Base-by-base conservation (phyloP, 345 rosid species). In the Hibiscus mutabilis region DNA sequence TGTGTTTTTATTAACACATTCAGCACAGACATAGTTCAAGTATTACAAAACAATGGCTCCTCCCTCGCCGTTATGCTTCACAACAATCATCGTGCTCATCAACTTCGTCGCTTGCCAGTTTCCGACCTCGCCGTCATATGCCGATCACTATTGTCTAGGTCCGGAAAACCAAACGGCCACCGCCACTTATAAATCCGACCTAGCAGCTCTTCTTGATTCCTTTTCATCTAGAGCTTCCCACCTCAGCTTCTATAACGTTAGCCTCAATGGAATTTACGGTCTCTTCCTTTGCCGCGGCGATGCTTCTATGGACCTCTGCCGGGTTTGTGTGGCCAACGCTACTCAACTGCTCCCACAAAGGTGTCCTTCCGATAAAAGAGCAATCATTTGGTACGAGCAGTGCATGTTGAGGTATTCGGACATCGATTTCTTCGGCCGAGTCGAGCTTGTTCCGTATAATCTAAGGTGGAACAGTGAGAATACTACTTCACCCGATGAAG, bases 251-350 rank as follows among this genome's bases (percentile, higher is more conserved):
- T 35, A 49, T 49, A 49, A 49, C 5, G 72, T 27, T 62, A 62
- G 67, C 67, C 33, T 35, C 5, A 9, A 10, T 35, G 67, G 67
- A 35, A 18, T 62, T 68, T 53, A 76, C 21, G 70, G 81, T 51
- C 79, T 79, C 35, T 84, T 69, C 69, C 77, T 84, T n/a, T 81
- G 87, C 67, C 76, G 80, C 0, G 85, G 82, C 0, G 83, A 84
- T 60, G 46, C n/a, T 12, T 5, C 37, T 33, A 33, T 33, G 68
- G 24, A 40, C 13, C 13, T 0, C 0, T 84, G 83, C 66, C 63
- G 46, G 19, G 13, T 52, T 16, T 84, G 82, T 58, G 40, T 77
- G 10, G 14, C 16, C 51, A 37, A 37, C 42, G 11, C 9, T 37
- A 37, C 42, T 37, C 42, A 37, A 37, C 3, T 37, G 42, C 42